Conservation (phyloP, 1,284 basidiomycete species). For the Leccinum subrobustum region DNA sequence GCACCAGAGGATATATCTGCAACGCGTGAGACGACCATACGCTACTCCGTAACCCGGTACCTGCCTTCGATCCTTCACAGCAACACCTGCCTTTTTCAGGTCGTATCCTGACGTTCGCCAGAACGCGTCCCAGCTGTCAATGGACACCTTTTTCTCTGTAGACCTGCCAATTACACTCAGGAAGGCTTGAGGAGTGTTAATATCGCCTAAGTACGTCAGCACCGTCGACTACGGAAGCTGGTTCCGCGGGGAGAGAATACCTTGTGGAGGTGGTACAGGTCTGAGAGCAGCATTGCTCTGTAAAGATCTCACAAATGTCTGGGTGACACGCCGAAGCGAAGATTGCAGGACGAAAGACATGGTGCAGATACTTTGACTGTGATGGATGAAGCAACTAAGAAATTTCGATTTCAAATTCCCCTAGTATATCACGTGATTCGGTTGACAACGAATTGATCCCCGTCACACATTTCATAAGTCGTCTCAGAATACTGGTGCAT, state of each 20-base stretch:
- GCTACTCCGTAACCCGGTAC: constrained; percentile 3
- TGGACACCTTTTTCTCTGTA: constrained; percentile 60
- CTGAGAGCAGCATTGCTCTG: constrained; percentile 40
- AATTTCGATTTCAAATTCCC: constrained; percentile 4
- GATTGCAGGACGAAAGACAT: constrained; percentile 26
- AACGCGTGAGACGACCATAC: constrained; percentile 5
- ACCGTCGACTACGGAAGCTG: constrained; percentile 5
- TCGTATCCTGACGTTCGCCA: constrained; percentile 59
- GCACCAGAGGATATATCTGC: constrained; percentile 78
- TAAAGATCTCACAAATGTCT: constrained; percentile 36
- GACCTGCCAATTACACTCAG: constrained; percentile 70
- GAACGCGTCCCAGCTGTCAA: constrained; percentile 63
- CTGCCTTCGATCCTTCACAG: constrained; percentile 65
- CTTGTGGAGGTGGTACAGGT: constrained; percentile 28
- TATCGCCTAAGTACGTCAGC: constrained; percentile 34
- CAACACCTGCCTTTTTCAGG: constrained; percentile 64
- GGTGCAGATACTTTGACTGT: not conserved
- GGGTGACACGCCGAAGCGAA: constrained; percentile 19
- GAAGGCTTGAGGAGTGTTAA: constrained; percentile 58
- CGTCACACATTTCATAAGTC: not conserved
- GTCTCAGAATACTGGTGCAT: constrained; percentile 84
- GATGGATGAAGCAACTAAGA: not conserved
- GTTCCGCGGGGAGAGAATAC: constrained; percentile 5
- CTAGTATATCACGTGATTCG: constrained; percentile 18
- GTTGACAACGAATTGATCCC: not conserved